A percentile compares a stretch with the other conserved stretches of the same genome.
Conservation (phyloP, 163 green algal species). For the Smithsoniella earleae region DNA sequence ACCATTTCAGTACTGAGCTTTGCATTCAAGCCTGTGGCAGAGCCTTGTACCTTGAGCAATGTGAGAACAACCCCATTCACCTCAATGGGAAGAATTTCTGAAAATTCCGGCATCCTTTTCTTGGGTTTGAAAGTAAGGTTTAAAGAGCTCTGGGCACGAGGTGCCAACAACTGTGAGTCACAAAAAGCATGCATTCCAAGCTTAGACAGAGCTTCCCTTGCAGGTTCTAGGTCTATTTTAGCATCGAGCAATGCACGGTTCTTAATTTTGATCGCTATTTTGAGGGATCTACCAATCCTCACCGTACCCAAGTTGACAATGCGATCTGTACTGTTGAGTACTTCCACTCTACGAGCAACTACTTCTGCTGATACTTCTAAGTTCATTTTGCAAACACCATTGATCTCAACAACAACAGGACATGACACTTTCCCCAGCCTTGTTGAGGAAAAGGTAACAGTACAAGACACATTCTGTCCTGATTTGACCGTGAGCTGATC, state of each 20-base stretch:
- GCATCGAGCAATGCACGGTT: neutral
- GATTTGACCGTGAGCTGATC: neutral
- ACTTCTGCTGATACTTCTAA: neutral
- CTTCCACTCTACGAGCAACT: neutral
- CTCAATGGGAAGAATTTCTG: constrained; percentile 49
- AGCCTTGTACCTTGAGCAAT: constrained; percentile 51
- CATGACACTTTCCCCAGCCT: neutral
- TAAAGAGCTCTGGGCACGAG: neutral
- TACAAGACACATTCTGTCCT: neutral
- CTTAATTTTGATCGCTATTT: neutral
- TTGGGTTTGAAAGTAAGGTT: constrained; percentile 35
- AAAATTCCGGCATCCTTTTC: constrained; percentile 49
- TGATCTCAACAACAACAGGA: neutral
- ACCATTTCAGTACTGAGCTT: constrained; percentile 54
- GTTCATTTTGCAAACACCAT: neutral
- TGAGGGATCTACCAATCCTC: neutral
- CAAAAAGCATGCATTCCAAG: neutral
- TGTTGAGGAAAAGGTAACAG: neutral
- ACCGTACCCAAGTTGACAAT: neutral
- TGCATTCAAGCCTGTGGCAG: constrained; percentile 58
- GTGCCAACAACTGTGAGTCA: neutral
- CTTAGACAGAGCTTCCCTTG: neutral
- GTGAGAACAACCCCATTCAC: constrained; percentile 42
- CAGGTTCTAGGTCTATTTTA: neutral
- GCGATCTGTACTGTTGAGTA: neutral